These are phyloP conservation scores for Huntiella omanensis DNA, from an alignment of 2,329 filamentous ascomycete species.

Conservation along the genomic window DNA sequence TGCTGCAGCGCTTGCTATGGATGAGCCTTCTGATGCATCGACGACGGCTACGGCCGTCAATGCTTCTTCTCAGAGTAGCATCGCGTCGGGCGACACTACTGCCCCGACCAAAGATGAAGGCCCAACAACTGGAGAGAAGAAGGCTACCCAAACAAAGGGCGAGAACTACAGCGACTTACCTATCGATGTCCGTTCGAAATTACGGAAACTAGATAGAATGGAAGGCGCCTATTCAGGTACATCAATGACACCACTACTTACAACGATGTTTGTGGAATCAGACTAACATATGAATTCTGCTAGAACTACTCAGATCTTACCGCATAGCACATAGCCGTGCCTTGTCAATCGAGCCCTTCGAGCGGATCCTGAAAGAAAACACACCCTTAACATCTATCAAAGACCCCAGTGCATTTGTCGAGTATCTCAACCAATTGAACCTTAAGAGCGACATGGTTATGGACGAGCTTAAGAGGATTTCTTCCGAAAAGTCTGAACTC, in stretches of 20 bases:
- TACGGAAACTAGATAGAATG: slow-evolving; percentile 77
- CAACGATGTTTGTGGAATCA: not conserved
- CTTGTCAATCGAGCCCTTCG: slow-evolving; percentile 79
- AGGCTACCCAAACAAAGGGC: slow-evolving; percentile 27
- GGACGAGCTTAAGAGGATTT: slow-evolving; percentile 78
- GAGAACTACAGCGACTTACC: slow-evolving; percentile 36
- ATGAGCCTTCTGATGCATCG: slow-evolving; percentile 40
- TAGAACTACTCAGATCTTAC: slow-evolving; percentile 81
- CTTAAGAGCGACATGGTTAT: slow-evolving; percentile 81
- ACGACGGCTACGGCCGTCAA: slow-evolving; percentile 6
- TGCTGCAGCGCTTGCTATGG: slow-evolving; percentile 69
- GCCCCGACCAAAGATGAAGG: too few species aligned
- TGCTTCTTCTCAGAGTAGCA: not conserved
- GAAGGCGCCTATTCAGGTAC: slow-evolving; percentile 70
- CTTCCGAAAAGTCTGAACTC: slow-evolving; percentile 59
- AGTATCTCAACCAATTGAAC: slow-evolving; percentile 77
- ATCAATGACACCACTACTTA: slow-evolving; percentile 12
- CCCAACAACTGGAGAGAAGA: not conserved
- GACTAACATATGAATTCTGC: not conserved
- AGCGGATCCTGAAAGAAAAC: slow-evolving; percentile 75
- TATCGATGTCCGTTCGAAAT: slow-evolving; percentile 52
- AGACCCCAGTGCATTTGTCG: slow-evolving; percentile 66
- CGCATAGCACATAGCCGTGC: slow-evolving; percentile 76
- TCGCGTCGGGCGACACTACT: too few species aligned
- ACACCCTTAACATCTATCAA: slow-evolving; percentile 78